A percentile compares a stretch with the other conserved stretches of the same genome.
Conservation (phyloP, 305 asterid species). For the Fraxinus greggii region DNA sequence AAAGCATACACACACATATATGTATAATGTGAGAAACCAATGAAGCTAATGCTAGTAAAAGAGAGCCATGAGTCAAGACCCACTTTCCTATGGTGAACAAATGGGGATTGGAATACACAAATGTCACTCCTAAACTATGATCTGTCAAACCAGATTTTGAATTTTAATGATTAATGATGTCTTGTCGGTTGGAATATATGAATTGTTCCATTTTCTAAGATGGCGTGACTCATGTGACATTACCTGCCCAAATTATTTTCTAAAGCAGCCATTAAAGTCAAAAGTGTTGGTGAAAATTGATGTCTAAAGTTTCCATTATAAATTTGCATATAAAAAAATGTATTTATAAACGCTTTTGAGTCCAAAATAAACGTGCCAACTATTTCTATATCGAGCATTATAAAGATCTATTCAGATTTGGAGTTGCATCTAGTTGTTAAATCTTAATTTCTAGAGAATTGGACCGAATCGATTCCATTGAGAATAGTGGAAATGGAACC, state of each 20-base stretch:
- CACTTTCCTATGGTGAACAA: constrained; percentile 22
- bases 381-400: not conserved
- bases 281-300: not conserved
- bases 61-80: constrained; percentile 3
- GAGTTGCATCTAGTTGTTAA: not conserved
- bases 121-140: not conserved
- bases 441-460: not conserved
- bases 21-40: constrained; percentile 9
- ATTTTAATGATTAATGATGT: constrained; percentile 21
- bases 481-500: not conserved
- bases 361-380: not conserved
- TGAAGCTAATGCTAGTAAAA: constrained; percentile 20
- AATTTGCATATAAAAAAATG: not conserved
- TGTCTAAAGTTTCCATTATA: not conserved
- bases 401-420: not conserved
- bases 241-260: not conserved
- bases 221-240: not conserved
- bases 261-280: not conserved
- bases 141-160: constrained; percentile 24
- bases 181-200: not conserved
- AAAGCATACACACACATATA: not conserved
- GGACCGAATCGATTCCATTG: not conserved
- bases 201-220: not conserved
- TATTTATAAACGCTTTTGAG: not conserved
- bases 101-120: constrained; percentile 2